Percentiles rank a stretch among this genome's conserved stretches.
phyloP scores from a whole-genome alignment of 2,329 filamentous ascomycete species.

The Hypoxylon sp. region DNA sequence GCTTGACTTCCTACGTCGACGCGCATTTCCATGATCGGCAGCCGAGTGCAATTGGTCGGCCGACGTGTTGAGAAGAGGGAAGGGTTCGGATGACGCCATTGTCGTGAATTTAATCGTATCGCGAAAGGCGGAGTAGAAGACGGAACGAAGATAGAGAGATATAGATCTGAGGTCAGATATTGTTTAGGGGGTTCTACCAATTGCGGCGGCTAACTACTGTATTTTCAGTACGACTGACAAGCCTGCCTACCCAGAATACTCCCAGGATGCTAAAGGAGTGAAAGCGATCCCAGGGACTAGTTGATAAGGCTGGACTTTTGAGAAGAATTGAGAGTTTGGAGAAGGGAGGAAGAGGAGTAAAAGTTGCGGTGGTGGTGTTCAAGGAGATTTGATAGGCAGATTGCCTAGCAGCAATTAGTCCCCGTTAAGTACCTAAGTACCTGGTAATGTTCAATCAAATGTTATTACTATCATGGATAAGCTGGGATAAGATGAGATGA shows the following conservation, averaged over 20 bases:
- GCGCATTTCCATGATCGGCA: conserved; percentile 57
- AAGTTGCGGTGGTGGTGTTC: conserved; percentile 26
- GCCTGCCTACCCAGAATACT: conserved; percentile 25
- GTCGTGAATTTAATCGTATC: conserved; percentile 35
- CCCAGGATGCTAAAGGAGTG: conserved; percentile 46
- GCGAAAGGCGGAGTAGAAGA: conserved; percentile 5
- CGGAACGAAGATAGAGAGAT: conserved; percentile 5
- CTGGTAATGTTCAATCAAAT: no score
- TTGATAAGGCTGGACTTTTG: conserved; percentile 17
- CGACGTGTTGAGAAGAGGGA: conserved; percentile 67
- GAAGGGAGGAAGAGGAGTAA: conserved; percentile 18
- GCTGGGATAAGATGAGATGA: conserved; percentile 16
- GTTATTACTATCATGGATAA: conserved; percentile 3
- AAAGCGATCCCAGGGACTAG: conserved; percentile 41
- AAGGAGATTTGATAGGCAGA: conserved; percentile 31
- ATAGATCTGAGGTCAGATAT: conserved; percentile 29
- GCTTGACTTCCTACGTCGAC: conserved; percentile 70
- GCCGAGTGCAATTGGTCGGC: conserved; percentile 64
- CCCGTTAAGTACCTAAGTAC: conserved; percentile 25
- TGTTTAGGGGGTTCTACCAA: conserved; percentile 9
- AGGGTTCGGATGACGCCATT: conserved; percentile 68
- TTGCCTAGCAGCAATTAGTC: conserved; percentile 25
- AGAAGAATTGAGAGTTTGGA: conserved; percentile 22
- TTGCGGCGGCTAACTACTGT: conserved; percentile 13
- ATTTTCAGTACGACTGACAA: conserved; percentile 26